A percentile compares a stretch with the other conserved stretches of the same genome.
These are phyloP conservation scores for Hyaloscypha bicolor DNA, from an alignment of 495 filamentous ascomycete genomes.

Conservation along the genomic window DNA sequence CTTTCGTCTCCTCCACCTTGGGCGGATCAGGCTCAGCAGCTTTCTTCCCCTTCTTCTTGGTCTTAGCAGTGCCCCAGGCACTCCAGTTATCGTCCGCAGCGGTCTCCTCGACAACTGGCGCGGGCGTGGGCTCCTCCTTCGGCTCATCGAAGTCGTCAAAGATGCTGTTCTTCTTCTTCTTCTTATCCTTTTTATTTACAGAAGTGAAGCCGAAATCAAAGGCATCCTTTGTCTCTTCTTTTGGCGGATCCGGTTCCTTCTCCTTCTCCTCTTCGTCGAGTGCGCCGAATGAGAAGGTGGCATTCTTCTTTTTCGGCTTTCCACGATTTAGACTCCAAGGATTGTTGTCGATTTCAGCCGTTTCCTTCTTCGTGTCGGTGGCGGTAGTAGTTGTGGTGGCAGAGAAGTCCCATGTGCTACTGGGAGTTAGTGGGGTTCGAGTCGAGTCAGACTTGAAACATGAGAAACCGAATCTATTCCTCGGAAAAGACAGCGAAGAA, in stretches of 20 bases:
- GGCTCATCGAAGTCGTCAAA: conserved; percentile 31
- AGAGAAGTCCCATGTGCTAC: conserved; percentile 37
- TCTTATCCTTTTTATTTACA: conserved; percentile 36
- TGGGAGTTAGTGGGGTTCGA: background rate
- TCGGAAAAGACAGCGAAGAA: background rate
- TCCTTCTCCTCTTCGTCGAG: conserved; percentile 35
- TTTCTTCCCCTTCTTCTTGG: conserved; percentile 29
- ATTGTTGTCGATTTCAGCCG: conserved; percentile 33
- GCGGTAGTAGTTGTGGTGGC: conserved; percentile 24
- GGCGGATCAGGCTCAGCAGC: conserved; percentile 20
- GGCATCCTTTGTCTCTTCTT: conserved; percentile 35
- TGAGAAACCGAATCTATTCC: background rate
- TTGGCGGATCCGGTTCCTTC: conserved; percentile 28
- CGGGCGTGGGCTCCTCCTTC: conserved; percentile 33
- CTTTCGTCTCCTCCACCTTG: conserved; percentile 18
- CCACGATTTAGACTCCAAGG: conserved; percentile 44
- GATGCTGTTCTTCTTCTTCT: conserved; percentile 40
- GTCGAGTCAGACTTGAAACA: background rate
- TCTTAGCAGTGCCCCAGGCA: conserved; percentile 22
- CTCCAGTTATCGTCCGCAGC: conserved; percentile 23
- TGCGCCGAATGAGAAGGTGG: conserved; percentile 39
- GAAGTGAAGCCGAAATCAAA: conserved; percentile 40
- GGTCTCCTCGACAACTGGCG: conserved; percentile 14
- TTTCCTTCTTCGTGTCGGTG: conserved; percentile 31
- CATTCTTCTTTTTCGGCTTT: conserved; percentile 49